Percentiles rank a stretch among this genome's conserved stretches.
Conservation (phyloP, 306 rosid genomes). For the Pterocarpus santalinus region DNA sequence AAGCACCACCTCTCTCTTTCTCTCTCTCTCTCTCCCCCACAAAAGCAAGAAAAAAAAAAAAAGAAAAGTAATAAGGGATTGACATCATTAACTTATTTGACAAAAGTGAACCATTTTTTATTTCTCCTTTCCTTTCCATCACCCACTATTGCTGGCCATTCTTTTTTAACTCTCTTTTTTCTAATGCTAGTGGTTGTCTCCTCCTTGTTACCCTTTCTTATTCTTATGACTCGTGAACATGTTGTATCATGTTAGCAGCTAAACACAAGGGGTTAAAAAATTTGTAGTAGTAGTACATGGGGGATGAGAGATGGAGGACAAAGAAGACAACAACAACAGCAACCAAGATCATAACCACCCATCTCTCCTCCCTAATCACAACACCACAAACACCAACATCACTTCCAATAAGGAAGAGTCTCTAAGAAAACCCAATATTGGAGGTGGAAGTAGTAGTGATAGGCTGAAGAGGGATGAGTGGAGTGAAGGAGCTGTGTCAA, state of each 20-base stretch:
- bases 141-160: constrained; percentile 52
- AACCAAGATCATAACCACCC: constrained; percentile 55
- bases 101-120: constrained; percentile 53
- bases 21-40: not conserved
- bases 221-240: constrained; percentile 38
- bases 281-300: constrained; percentile 41
- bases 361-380: constrained; percentile 60
- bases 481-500: constrained; percentile 97
- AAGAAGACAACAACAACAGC: constrained; percentile 36
- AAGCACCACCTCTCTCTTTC: constrained; percentile 17
- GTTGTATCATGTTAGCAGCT: constrained; percentile 74
- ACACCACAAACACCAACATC: not conserved
- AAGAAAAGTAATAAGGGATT: constrained; percentile 39
- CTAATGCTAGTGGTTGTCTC: constrained; percentile 77
- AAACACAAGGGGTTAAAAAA: constrained; percentile 50
- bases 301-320: constrained; percentile 78
- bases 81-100: constrained; percentile 81
- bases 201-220: constrained; percentile 44
- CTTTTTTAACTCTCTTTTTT: constrained; percentile 36
- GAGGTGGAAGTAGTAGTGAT: constrained; percentile 45
- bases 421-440: constrained; percentile 50
- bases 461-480: constrained; percentile 94
- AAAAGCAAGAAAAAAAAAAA: constrained; percentile 24
- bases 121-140: constrained; percentile 27
- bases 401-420: constrained; percentile 57